phyloP scores from a whole-genome alignment of 768 basidiomycete genomes.

The Macrocybe gigantea region DNA sequence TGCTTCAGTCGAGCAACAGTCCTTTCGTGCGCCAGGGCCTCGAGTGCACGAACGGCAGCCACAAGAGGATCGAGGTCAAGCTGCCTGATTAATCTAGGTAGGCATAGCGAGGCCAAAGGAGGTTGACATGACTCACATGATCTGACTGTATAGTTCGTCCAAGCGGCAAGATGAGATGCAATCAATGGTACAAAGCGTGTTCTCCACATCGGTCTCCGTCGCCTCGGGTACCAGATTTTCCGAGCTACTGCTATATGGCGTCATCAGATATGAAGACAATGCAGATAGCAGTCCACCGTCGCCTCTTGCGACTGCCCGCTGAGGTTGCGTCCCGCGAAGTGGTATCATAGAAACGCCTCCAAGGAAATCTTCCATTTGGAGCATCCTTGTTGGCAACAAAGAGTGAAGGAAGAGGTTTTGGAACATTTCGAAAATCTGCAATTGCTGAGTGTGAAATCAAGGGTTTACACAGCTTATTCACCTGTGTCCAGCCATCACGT shows the following conservation, averaged over 20 bases:
- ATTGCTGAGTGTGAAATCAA: background rate
- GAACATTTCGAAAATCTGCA: constrained; percentile 96
- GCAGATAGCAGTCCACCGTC: constrained; percentile 94
- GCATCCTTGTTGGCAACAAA: constrained; percentile 80
- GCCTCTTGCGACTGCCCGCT: constrained; percentile 52
- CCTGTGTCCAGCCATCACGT: constrained; percentile 92
- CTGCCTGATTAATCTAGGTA: constrained; percentile 40
- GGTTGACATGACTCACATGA: constrained; percentile 55
- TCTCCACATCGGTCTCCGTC: constrained; percentile 90
- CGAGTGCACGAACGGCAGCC: constrained; percentile 80
- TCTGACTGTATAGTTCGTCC: constrained; percentile 91
- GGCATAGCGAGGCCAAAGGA: background rate
- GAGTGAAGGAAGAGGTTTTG: constrained; percentile 94
- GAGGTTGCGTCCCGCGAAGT: constrained; percentile 67
- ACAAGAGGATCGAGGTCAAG: constrained; percentile 75
- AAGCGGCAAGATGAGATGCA: constrained; percentile 91
- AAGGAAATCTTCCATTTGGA: constrained; percentile 98
- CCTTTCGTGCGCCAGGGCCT: constrained; percentile 85
- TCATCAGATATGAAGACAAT: constrained; percentile 93
- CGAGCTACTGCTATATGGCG: constrained; percentile 74
- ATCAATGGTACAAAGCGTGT: constrained; percentile 90
- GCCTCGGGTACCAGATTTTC: constrained; percentile 82
- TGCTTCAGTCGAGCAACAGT: constrained; percentile 76
- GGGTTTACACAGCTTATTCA: constrained; percentile 16
- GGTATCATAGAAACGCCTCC: constrained; percentile 94